Percentiles rank a stretch among this genome's conserved stretches.
Conservation (phyloP, 768 basidiomycete genomes). For the Boletus sp. region DNA sequence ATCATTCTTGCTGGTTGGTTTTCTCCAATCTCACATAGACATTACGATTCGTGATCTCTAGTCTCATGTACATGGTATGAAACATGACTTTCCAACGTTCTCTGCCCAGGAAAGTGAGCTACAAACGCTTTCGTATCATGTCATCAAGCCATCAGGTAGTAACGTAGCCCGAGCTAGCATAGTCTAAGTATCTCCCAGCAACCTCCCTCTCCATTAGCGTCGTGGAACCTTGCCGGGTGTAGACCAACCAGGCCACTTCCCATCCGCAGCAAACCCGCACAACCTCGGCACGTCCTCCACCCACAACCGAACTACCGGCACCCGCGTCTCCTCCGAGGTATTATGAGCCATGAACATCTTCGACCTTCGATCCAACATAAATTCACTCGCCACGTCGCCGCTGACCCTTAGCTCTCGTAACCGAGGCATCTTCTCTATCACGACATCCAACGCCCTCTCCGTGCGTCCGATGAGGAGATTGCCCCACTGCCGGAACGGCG, state of each 20-base stretch:
- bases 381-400: conserved; percentile 24
- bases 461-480: conserved; percentile 15
- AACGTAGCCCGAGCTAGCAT: not conserved
- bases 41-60: not conserved
- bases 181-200: not conserved
- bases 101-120: not conserved
- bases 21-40: not conserved
- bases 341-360: conserved; percentile 13
- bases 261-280: conserved; percentile 18
- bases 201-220: not conserved
- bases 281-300: conserved; percentile 20
- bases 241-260: conserved; percentile 21
- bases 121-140: not conserved
- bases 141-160: not conserved
- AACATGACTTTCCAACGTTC: not conserved
- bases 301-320: conserved; percentile 19
- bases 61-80: conserved; percentile 3
- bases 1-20: not conserved
- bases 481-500: conserved; percentile 15
- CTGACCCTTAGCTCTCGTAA: conserved; percentile 16
- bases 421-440: conserved; percentile 18
- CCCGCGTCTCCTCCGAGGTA: not conserved
- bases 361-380: conserved; percentile 22
- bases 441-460: conserved; percentile 19
- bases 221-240: conserved; percentile 9